Evolutionary conservation across 495 filamentous ascomycete species (phyloP), one percentile per base, ranked within the genome.

Genomic region (Podospora sp.): DNA sequence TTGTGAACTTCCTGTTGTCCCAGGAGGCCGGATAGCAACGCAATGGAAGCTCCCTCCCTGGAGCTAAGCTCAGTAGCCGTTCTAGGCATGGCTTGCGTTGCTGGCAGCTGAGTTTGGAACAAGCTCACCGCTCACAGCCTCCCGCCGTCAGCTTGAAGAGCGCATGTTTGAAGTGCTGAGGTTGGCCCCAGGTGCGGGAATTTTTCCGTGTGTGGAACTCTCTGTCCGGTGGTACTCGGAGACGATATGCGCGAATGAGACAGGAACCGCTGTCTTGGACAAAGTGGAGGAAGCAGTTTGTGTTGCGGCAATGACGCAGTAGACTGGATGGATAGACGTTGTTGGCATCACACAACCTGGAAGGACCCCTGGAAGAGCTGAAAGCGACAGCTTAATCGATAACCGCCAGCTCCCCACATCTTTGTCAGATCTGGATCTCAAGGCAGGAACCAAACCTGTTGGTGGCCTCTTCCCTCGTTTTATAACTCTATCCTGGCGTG

Each of bases 401-500:
- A 62, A 62, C 60, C 33, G 33, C 60, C 40, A 57, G 53, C 53
- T 57, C 53, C 53, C 53, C 53, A 57, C 53, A 57, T 12, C 40
- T 46, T 46, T 11, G 40, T 46, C 40, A 46, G 40, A 46, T 46
- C 40, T 12, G 40, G 16, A 14, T 46, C 40, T 46, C 5, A 18
- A 11, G 40, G 40, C 40, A 46, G 4, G 40, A 46, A 33, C 29
- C 3, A 46, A 46, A 46, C 40, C 40, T 46, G 40, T 46, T 12
- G 40, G 53, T 26, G 18, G 53, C 53, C 40, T 57, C 53, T 14
- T 18, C 12, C 40, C 40, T 2, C 40, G 40, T 46, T 46, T 46
- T 6, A 6, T 6, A 46, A 46, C 40, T 46, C 16, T 2, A 46
- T 46, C 40, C 40, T 46, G 40, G 12, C 11, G 40, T 14, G 40